These are phyloP conservation scores for Suhomyces vadensis DNA, from an alignment of 805 yeast genomes.

Conservation along the genomic window DNA sequence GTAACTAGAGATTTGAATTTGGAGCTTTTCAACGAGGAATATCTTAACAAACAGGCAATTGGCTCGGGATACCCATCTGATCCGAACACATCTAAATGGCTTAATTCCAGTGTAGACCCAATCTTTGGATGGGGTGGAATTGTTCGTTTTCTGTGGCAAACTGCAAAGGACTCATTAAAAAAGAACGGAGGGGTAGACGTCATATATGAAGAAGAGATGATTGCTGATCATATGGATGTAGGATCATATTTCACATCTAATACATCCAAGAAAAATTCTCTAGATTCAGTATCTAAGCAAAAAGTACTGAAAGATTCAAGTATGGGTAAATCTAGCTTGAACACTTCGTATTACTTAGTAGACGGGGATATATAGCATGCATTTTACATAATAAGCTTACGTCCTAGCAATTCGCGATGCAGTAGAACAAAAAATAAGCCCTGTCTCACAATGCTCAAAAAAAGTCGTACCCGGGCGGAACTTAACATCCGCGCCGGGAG, in stretches of 20 bases:
- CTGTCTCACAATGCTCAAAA: neutral
- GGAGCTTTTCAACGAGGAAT: conserved; percentile 29
- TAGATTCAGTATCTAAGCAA: neutral
- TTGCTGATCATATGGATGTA: conserved; percentile 3
- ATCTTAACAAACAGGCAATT: conserved; percentile 39
- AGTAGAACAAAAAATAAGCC: neutral
- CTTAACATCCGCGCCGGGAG: conserved; percentile 9
- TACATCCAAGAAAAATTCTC: neutral
- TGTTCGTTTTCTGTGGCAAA: conserved; percentile 91
- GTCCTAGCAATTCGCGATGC: neutral
- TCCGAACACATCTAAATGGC: conserved; percentile 81
- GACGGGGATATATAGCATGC: neutral
- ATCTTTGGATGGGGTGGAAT: conserved; percentile 87
- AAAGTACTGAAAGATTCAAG: neutral
- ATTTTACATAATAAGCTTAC: neutral
- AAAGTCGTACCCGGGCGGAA: conserved; percentile 5
- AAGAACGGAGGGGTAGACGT: conserved; percentile 54
- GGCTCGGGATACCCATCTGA: conserved; percentile 98
- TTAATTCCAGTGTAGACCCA: conserved; percentile 59
- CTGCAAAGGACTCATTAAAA: conserved; percentile 71
- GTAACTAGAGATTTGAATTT: conserved; percentile 84
- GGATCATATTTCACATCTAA: conserved; percentile 1
- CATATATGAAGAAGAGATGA: conserved; percentile 56
- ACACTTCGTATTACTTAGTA: neutral
- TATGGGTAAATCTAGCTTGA: neutral